Evolutionary conservation across 2,329 filamentous ascomycete species (phyloP).

Genomic region (Phoma sp.): DNA sequence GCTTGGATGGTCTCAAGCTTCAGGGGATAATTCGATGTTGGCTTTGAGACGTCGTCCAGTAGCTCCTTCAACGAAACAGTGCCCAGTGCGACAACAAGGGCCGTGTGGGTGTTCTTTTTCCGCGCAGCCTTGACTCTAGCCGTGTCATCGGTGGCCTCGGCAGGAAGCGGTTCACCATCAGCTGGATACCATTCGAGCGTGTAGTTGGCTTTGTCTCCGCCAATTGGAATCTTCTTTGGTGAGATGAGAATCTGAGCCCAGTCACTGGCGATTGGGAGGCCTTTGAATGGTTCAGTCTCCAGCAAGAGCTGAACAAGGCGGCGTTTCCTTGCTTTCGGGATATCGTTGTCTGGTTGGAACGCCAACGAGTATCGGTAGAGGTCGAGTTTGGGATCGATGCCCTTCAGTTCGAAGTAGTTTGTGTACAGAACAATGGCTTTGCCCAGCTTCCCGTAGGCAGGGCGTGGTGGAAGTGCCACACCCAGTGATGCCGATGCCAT

Average conservation of each 20-base stretch:
- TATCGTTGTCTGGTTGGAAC: constrained; percentile 45
- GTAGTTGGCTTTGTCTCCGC: constrained; percentile 1
- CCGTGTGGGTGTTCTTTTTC: constrained; percentile 25
- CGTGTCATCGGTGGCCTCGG: constrained; percentile 22
- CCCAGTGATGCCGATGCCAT: constrained; percentile 33
- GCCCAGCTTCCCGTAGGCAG: constrained; percentile 49
- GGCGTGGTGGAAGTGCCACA: constrained; percentile 33
- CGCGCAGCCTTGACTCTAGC: constrained; percentile 25
- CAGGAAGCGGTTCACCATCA: constrained; percentile 34
- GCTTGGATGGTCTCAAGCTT: constrained; percentile 63
- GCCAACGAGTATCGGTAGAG: constrained; percentile 41
- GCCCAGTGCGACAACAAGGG: constrained; percentile 31
- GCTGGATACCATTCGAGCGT: constrained; percentile 33
- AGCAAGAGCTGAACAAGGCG: constrained; percentile 58
- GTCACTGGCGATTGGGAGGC: constrained; percentile 48
- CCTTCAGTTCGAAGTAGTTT: constrained; percentile 52
- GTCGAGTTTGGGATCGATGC: constrained; percentile 23
- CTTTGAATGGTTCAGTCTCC: constrained; percentile 39
- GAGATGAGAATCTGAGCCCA: constrained; percentile 44
- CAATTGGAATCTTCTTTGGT: constrained; percentile 33
- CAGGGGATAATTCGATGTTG: constrained; percentile 51
- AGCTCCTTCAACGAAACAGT: constrained; percentile 49
- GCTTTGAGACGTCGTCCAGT: constrained; percentile 52
- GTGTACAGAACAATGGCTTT: constrained; percentile 50
- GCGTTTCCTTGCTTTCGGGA: constrained; percentile 54